Base-by-base conservation (phyloP, 805 yeast species). In the Candida tammaniensis region DNA sequence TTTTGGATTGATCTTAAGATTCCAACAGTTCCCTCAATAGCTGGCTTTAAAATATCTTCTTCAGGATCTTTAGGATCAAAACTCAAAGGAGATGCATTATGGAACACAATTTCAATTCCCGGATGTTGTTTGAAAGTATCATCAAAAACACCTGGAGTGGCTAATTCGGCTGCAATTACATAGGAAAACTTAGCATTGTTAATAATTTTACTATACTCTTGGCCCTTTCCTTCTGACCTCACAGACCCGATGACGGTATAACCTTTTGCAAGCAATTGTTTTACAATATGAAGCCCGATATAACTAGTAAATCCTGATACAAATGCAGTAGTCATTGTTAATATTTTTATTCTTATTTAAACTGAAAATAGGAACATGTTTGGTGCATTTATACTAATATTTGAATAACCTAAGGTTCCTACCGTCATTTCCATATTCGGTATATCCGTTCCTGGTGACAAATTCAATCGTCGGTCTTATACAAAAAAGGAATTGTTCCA, bases 231-330 rank as follows among this genome's bases (percentile, higher is more conserved):
- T 26, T 52, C 44, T 7, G 70, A 58, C 46, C 82, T 61, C 2
- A 68, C 79, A 5, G 79, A 60, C 21, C 79, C 80, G 31, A 76
- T 57, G 6, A 76, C 82, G 7, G 49, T 48, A 43, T 74, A 73
- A 7, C 57, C 60, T 12, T 59, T 51, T 4, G 48, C 47, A 19
- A 76, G 41, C 27, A 76, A 61, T 9, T 47, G 46, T 29, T 64
- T 59, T 27, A 74, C 59, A 12, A 74, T 55, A 44, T 75, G 76
- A 42, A 61, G 68, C 17, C 80, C 80, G 36, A 76, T 66, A 48
- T 62, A 76, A 9, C 82, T 80, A 6, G 75, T 59, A 17, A 76
- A 77, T 17, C 81, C 82, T 4, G 80, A 58, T 21, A 76, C 39
- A 24, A 71, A 64, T 23, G 70, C 72, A 7, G 49, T 46, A 17